Conservation (phyloP, 2,329 filamentous ascomycete genomes). For the Xylariaceae sp. region DNA sequence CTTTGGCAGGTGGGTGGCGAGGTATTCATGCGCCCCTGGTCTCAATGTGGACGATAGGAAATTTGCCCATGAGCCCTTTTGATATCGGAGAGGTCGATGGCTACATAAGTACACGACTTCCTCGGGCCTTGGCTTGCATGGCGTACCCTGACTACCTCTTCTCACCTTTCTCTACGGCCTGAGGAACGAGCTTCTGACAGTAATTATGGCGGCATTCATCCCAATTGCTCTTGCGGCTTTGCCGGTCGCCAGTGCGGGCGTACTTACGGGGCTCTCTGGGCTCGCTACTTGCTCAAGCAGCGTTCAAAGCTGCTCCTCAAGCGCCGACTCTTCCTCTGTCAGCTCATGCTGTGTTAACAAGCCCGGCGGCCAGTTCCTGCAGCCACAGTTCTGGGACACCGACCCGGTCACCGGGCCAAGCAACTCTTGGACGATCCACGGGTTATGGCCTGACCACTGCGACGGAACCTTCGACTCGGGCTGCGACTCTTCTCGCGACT, state of each 20-base stretch:
- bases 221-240: conserved; percentile 8
- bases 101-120: conserved; percentile 8
- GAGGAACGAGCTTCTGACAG: not conserved
- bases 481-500: conserved; percentile 59
- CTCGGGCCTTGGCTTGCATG: conserved; percentile 11
- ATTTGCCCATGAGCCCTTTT: not conserved
- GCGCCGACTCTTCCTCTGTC: conserved; percentile 37
- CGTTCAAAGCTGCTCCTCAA: conserved; percentile 25
- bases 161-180: not conserved
- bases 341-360: conserved; percentile 68
- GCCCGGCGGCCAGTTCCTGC: conserved; percentile 65
- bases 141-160: not conserved
- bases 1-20: conserved; percentile 11
- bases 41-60: conserved; percentile 3
- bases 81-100: not conserved
- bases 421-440: conserved; percentile 72
- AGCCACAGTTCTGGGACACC: conserved; percentile 76
- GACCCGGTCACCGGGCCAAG: conserved; percentile 59
- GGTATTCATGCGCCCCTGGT: not conserved
- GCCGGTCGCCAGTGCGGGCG: conserved; percentile 1
- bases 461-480: conserved; percentile 64
- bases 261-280: not conserved
- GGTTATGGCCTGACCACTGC: conserved; percentile 65
- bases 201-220: not conserved
- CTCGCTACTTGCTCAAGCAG: conserved; percentile 13